Evolutionary conservation across 1,139 yeast genomes (phyloP).

Genomic region (Candida gigantensis): DNA sequence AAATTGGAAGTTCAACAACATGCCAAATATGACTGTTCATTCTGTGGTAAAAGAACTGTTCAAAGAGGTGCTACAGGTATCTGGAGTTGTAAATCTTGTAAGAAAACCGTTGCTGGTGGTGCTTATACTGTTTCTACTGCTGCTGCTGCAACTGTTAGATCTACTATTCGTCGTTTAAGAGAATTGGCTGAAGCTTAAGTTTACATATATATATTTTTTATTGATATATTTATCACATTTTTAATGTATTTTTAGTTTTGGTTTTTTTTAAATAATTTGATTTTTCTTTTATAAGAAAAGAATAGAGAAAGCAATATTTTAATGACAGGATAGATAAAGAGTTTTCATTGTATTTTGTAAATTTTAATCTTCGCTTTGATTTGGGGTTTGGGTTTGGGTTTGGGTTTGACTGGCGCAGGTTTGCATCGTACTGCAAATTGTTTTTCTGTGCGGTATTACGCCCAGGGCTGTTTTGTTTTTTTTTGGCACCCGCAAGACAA

Average conservation of each 20-base stretch:
- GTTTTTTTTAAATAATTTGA: conserved; percentile 13
- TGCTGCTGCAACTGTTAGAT: conserved; percentile 99
- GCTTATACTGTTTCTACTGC: conserved; percentile 99
- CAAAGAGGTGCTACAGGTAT: conserved; percentile 98
- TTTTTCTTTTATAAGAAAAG: conserved; percentile 5
- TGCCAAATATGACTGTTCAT: conserved; percentile 97
- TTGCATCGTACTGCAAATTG: no score
- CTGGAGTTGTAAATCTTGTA: conserved; percentile 96
- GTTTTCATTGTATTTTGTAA: neutral
- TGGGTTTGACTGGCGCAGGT: no score
- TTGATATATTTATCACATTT: conserved; percentile 7
- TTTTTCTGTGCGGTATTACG: no score
- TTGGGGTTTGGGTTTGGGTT: conserved; percentile 3
- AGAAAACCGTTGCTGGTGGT: conserved; percentile 99
- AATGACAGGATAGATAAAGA: conserved; percentile 2
- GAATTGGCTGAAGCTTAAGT: conserved; percentile 97
- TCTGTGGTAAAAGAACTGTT: conserved; percentile 99
- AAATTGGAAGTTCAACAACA: conserved; percentile 99
- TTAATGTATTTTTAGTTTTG: conserved; percentile 15
- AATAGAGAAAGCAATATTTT: conserved; percentile 1
- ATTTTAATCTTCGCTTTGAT: neutral
- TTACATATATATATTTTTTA: conserved; percentile 11
- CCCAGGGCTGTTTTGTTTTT: no score
- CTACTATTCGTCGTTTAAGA: conserved; percentile 99
- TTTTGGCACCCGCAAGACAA: no score